Percentiles rank a stretch among this genome's conserved stretches.
These are phyloP conservation scores for Quercus glauca DNA, from an alignment of 306 rosid species.

Conservation along the genomic window DNA sequence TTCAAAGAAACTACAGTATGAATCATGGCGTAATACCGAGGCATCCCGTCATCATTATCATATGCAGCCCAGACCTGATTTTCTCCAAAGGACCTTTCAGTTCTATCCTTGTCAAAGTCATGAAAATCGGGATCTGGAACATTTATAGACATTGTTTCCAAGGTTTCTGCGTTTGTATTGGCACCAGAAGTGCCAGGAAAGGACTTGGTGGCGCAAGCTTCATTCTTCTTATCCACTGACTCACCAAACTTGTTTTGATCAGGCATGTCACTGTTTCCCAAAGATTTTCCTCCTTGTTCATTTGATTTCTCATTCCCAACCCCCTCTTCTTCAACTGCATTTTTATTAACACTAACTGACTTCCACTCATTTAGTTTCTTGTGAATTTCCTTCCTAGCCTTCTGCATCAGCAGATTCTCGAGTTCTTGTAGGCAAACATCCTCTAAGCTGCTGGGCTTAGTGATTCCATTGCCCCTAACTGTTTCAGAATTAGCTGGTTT, in stretches of 20 bases:
- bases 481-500: conserved; percentile 21
- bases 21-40: conserved; percentile 77
- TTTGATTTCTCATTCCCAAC: conserved; percentile 14
- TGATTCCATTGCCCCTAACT: conserved; percentile 23
- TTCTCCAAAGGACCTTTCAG: conserved; percentile 57
- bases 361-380: conserved; percentile 43
- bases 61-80: conserved; percentile 89
- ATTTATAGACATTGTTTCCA: conserved; percentile 39
- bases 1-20: conserved; percentile 47
- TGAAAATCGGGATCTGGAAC: conserved; percentile 89
- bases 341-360: conserved; percentile 11
- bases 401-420: conserved; percentile 48
- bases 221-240: conserved; percentile 17
- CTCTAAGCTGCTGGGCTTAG: conserved; percentile 23
- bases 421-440: conserved; percentile 41
- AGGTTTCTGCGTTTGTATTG: conserved; percentile 10
- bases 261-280: conserved; percentile 2
- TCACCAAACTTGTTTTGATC: conserved; percentile 1
- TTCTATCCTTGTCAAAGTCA: conserved; percentile 72
- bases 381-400: conserved; percentile 63
- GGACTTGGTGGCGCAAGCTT: conserved; percentile 10
- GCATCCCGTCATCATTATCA: conserved; percentile 81
- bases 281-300: conserved; percentile 22
- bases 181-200: conserved; percentile 16
- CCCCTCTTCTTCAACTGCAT: conserved; percentile 12